Evolutionary conservation across 306 rosid species (phyloP), one percentile per base, ranked within the genome.

Genomic region (Potentilla sterilis): DNA sequence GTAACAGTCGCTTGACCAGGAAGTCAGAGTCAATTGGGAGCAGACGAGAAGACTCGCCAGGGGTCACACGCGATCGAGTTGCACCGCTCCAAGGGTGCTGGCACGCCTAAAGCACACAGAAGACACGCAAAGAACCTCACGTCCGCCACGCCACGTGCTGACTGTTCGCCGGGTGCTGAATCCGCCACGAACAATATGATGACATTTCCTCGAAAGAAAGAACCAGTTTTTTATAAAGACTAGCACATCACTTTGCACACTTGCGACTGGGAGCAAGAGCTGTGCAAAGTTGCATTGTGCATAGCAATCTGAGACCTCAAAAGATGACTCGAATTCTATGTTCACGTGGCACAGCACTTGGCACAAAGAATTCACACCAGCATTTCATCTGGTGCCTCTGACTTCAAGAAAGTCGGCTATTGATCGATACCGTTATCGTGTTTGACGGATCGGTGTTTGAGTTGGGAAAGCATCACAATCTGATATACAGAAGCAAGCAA

Each of bases 361-460:
- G 67, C 52, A 57, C n/a, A 35, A 0, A 9, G 32, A 3, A 24
- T 3, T 38, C 49, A 13, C 47, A 13, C 15, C 12, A 65, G 49
- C n/a, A 41, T n/a, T 9, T 22, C 51, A 41, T 37, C 24, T 18
- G 69, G 28, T 3, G 69, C 69, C 46, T 64, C 69, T 14, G 69
- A 37, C 44, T 63, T 64, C 46, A 64, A 64, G 46, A 64, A 37
- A 64, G 69, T 64, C 24, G 28, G 69, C 24, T 37, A 28, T 59
- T 13, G 7, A 28, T 28, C 19, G 8, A 2, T 59, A 37, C 8
- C 69, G 14, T 64, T 16, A 35, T 35, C 35, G 68, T 63, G 67
- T 62, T 35, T 1, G 15, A 13, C n/a, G n/a, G n/a, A n/a, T n/a
- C n/a, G n/a, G 68, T 63, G 67, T 62, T 35, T 1, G 15, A 13